Evolutionary conservation across 352 stramenopile species (phyloP).

Genomic region (Globisporangium emineosum): DNA sequence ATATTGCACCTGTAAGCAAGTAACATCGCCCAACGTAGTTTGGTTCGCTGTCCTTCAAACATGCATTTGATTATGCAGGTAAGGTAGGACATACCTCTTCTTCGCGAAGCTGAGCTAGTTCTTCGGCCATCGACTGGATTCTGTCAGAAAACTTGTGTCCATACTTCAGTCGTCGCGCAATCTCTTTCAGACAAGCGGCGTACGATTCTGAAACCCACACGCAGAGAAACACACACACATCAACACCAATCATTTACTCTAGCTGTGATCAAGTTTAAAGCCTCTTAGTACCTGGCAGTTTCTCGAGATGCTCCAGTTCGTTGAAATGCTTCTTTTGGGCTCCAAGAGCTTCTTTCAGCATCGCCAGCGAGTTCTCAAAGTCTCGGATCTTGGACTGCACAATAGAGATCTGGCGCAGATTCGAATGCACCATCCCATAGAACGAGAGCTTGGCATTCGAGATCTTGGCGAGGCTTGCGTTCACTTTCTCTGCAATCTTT

Average conservation of each 20-base stretch:
- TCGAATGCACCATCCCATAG: slow-evolving; percentile 55
- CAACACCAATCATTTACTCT: background rate
- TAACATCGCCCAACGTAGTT: no score
- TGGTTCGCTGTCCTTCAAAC: background rate
- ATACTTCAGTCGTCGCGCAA: slow-evolving; percentile 68
- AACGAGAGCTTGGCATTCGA: slow-evolving; percentile 49
- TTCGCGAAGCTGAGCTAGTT: slow-evolving; percentile 76
- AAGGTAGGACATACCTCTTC: slow-evolving; percentile 47
- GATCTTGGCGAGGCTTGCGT: slow-evolving; percentile 48
- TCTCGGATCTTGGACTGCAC: slow-evolving; percentile 87
- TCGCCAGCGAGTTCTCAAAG: slow-evolving; percentile 83
- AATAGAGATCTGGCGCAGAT: slow-evolving; percentile 67
- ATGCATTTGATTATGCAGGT: background rate
- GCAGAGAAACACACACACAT: background rate
- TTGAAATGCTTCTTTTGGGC: slow-evolving; percentile 85
- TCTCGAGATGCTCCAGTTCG: slow-evolving; percentile 82
- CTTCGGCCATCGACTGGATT: slow-evolving; percentile 85
- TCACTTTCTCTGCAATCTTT: slow-evolving; percentile 61
- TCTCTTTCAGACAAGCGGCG: slow-evolving; percentile 71
- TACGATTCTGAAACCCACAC: slow-evolving; percentile 54
- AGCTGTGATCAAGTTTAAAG: background rate
- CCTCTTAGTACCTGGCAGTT: slow-evolving; percentile 51
- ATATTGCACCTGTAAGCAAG: slow-evolving; percentile 42
- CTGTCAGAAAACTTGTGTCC: slow-evolving; percentile 69
- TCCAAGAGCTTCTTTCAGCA: slow-evolving; percentile 71